Conservation (phyloP, 2,329 filamentous ascomycete genomes). For the Pestalotiopsis sp. region DNA sequence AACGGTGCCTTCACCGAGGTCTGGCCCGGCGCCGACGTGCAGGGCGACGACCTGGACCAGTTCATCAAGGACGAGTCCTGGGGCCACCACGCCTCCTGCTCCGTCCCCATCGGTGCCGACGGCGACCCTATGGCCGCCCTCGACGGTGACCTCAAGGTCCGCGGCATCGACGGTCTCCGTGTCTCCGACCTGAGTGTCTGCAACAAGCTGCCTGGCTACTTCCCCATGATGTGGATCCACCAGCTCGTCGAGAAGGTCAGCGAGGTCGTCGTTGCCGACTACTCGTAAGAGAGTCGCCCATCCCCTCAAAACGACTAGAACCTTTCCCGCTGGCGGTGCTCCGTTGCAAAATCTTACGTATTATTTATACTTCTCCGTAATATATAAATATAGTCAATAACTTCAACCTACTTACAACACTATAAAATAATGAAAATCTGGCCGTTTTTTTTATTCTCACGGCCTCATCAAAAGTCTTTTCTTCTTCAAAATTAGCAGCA, state of each 20-base stretch:
- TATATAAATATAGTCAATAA: conserved; percentile 6
- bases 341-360: background rate
- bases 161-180: conserved; percentile 53
- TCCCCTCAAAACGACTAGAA: background rate
- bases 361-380: conserved; percentile 3
- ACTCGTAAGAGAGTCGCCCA: conserved; percentile 5
- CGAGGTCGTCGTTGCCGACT: conserved; percentile 44
- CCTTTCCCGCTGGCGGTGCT: background rate
- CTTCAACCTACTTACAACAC: background rate
- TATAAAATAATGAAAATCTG: background rate
- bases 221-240: conserved; percentile 50
- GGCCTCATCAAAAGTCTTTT: background rate
- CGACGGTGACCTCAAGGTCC: conserved; percentile 57
- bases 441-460: background rate
- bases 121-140: conserved; percentile 56
- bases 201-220: conserved; percentile 51
- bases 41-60: conserved; percentile 45
- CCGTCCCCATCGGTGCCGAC: conserved; percentile 56
- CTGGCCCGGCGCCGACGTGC: conserved; percentile 43
- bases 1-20: conserved; percentile 43
- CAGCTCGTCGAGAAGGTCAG: conserved; percentile 63
- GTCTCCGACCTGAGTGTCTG: conserved; percentile 65
- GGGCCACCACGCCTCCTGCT: conserved; percentile 61
- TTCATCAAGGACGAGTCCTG: conserved; percentile 53
- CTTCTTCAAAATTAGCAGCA: background rate